These are phyloP conservation scores for Dillenia turbinata DNA, from an alignment of 164 flowering plant species.

Conservation along the genomic window DNA sequence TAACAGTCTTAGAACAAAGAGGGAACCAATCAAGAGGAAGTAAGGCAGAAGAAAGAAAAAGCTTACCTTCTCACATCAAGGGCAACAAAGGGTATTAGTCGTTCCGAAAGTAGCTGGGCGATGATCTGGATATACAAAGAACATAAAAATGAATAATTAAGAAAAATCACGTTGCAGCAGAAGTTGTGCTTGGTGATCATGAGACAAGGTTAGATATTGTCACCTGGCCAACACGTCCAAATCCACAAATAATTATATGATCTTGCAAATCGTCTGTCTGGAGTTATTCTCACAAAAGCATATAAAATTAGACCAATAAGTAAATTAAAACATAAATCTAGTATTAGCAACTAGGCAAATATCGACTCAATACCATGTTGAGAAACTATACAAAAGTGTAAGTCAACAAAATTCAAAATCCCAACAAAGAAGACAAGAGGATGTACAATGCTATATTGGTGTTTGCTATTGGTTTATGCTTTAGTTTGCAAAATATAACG, in stretches of 20 bases:
- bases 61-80: conserved; percentile 96
- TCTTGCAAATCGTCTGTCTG: conserved; percentile 99
- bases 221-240: conserved; percentile 99
- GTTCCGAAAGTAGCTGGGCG: conserved; percentile 98
- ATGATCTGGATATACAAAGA: conserved; percentile 57
- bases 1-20: too few species aligned
- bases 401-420: too few species aligned
- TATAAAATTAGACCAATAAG: conserved; percentile 1
- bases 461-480: too few species aligned
- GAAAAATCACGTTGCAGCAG: background rate
- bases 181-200: background rate
- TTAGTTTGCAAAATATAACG: too few species aligned
- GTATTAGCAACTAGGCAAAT: background rate
- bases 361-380: background rate
- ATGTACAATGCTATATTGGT: too few species aligned
- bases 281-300: conserved; percentile 19
- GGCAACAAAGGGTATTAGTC: conserved; percentile 98
- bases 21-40: too few species aligned
- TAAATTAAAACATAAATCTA: background rate
- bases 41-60: background rate
- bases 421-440: too few species aligned
- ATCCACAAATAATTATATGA: conserved; percentile 99
- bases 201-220: background rate
- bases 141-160: background rate
- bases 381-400: background rate